Evolutionary conservation across 257 asterid species (phyloP).

Genomic region (Rhazya stricta): DNA sequence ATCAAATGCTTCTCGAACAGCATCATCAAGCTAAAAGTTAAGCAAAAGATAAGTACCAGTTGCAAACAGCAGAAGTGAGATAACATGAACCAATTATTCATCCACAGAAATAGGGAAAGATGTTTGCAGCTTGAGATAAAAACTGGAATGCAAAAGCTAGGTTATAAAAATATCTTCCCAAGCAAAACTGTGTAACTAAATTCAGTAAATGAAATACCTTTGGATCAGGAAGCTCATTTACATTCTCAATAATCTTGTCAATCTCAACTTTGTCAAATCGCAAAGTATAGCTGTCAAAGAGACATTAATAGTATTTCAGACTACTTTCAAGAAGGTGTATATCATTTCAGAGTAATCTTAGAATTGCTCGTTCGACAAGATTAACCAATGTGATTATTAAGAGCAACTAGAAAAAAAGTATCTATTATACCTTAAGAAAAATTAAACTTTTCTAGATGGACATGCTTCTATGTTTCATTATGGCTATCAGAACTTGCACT

Average conservation of each 20-base stretch:
- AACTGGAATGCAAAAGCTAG: background rate
- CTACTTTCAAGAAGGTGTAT: background rate
- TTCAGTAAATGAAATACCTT: slow-evolving; percentile 41
- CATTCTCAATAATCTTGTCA: slow-evolving; percentile 61
- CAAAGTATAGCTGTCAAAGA: slow-evolving; percentile 59
- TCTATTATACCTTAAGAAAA: background rate
- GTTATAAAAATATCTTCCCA: background rate
- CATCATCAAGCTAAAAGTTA: slow-evolving; percentile 58
- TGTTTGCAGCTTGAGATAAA: background rate
- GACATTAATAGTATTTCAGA: background rate
- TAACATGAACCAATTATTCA: slow-evolving; percentile 2
- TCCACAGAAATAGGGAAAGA: background rate
- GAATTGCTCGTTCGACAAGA: background rate
- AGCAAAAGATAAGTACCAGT: background rate
- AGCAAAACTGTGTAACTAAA: background rate
- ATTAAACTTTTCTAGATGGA: background rate
- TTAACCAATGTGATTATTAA: background rate
- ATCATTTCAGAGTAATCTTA: background rate
- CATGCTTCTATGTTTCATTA: background rate
- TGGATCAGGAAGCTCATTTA: slow-evolving; percentile 77
- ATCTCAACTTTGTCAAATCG: slow-evolving; percentile 82
- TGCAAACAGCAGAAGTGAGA: background rate
- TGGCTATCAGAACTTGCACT: background rate
- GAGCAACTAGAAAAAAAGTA: background rate
- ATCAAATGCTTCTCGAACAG: slow-evolving; percentile 84